Percentiles rank a stretch among this genome's conserved stretches.
Evolutionary conservation across 83 land plant genomes (phyloP).

Genomic region (Picea mariana): DNA sequence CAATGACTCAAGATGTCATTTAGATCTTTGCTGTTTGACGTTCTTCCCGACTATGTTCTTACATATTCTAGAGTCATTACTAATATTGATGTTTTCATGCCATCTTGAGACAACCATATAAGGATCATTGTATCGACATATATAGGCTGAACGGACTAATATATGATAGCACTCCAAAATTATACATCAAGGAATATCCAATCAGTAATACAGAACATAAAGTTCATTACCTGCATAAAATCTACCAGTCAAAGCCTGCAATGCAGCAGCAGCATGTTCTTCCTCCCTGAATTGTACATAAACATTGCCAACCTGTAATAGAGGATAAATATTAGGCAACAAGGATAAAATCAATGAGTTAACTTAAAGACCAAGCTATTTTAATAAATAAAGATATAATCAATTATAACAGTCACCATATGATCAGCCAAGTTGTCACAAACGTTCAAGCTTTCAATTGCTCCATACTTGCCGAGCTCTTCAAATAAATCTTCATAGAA

Average conservation of each 20-base stretch:
- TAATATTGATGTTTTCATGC: too few relatives aligned
- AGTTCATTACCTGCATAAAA: constrained; percentile 48
- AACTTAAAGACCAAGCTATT: background rate
- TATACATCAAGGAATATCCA: background rate
- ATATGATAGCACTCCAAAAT: background rate
- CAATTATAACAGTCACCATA: constrained; percentile 35
- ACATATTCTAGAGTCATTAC: too few relatives aligned
- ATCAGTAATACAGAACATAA: background rate
- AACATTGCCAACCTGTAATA: constrained; percentile 64
- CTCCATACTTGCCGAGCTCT: constrained; percentile 76
- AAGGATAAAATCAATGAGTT: background rate
- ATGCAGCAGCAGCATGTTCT: constrained; percentile 60
- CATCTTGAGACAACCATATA: too few relatives aligned
- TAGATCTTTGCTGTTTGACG: too few relatives aligned
- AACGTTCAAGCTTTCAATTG: constrained; percentile 63
- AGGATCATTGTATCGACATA: background rate
- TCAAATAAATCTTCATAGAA: constrained; percentile 74
- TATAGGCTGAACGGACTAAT: background rate
- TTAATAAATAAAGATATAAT: too few relatives aligned
- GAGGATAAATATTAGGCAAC: background rate
- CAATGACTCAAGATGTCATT: too few relatives aligned
- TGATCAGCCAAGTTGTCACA: constrained; percentile 78
- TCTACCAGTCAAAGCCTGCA: constrained; percentile 45
- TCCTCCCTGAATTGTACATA: constrained; percentile 73
- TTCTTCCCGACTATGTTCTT: too few relatives aligned